A percentile compares a stretch with the other conserved stretches of the same genome.
Evolutionary conservation across 2,329 filamentous ascomycete species (phyloP).

Genomic region (Cucurbitaria berberidis): DNA sequence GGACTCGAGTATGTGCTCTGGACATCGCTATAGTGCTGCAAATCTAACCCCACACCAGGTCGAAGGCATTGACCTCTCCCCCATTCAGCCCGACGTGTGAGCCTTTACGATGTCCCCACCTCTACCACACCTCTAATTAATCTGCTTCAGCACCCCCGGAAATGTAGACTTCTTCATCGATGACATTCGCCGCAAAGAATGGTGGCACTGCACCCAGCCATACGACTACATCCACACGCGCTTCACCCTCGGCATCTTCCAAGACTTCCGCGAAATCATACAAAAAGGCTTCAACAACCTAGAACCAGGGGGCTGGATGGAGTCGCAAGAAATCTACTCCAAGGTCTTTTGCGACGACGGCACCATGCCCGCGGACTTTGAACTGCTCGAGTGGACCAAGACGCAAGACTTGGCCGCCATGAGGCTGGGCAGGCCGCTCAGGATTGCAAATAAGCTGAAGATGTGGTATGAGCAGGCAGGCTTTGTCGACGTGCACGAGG

Average conservation of each 20-base stretch:
- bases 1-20: conserved; percentile 31
- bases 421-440: conserved; percentile 55
- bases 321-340: conserved; percentile 52
- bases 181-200: conserved; percentile 66
- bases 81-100: conserved; percentile 49
- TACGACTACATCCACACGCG: conserved; percentile 68
- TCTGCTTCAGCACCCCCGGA: conserved; percentile 59
- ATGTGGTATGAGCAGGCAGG: conserved; percentile 63
- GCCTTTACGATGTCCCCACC: neutral
- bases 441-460: conserved; percentile 61
- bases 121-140: conserved; percentile 1
- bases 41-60: conserved; percentile 39
- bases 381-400: conserved; percentile 57
- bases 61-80: conserved; percentile 51
- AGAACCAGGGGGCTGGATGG: conserved; percentile 62
- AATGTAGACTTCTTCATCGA: conserved; percentile 79
- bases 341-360: conserved; percentile 60
- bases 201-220: conserved; percentile 56
- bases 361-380: conserved; percentile 57
- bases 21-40: neutral
- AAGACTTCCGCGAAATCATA: conserved; percentile 63
- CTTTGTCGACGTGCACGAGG: conserved; percentile 63
- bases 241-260: conserved; percentile 63
- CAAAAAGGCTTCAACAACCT: conserved; percentile 58
- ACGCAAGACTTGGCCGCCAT: conserved; percentile 54